Base-by-base conservation (phyloP, 2,329 filamentous ascomycete genomes). In the Claviceps maximensis region DNA sequence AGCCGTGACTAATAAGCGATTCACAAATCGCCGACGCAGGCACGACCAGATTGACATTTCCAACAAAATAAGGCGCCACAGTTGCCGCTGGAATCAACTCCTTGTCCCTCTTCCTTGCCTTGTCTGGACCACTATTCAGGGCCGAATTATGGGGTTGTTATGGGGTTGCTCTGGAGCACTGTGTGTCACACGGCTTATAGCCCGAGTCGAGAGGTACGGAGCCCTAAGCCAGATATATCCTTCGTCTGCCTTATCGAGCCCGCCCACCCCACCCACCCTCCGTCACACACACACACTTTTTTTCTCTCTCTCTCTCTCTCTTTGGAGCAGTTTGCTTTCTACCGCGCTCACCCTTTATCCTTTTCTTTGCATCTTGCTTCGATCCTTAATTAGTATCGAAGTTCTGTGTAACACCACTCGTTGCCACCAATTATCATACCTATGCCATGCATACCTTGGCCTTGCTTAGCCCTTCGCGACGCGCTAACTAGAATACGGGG, bases 121-220 rank as follows among this genome's bases (percentile, higher is more conserved):
- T 25, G 21, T 44, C 21, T 44, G 41, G 33, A 38, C 13, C 33
- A 9, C 31, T 2, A 10, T 33, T 10, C 31, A 33, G 31, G 31
- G 47, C 27, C 40, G 41, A 38, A 15, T 31, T 21, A 42, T 23
- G 44, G 51, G 45, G n/a, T n/a, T n/a, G n/a, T n/a, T n/a, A n/a
- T n/a, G n/a, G n/a, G 33, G 33, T 19, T 23, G 15, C 25, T 13
- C 38, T 29, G 27, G 29, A 47, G 53, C 55, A 57, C 55, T 38
- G 55, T 57, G 49, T 47, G 49, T 15, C 51, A 47, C 53, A 56
- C 55, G 55, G 51, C 49, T 38, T 49, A 45, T 40, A 50, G 38
- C 21, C 47, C 19, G 40, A 44, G 53, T 45, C 55, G 45, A 51
- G 38, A 56, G 17, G 48, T 45, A 55, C 50, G 31, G 23, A 33